Conservation (phyloP, 73 alveolate species). For the Tetrahymena elliotti region DNA sequence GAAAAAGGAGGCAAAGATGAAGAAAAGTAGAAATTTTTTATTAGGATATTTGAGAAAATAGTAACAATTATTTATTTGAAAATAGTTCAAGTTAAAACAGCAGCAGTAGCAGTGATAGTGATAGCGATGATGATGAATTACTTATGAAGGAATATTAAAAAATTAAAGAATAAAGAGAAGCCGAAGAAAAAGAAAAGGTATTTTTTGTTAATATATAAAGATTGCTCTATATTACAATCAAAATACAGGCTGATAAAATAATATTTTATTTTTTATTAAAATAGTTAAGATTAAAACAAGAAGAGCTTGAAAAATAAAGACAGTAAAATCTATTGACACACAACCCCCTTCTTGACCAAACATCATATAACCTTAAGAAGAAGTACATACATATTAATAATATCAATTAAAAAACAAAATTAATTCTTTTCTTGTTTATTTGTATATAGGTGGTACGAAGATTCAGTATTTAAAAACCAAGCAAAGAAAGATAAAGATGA, state of each 20-base stretch:
- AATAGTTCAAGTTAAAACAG: neutral
- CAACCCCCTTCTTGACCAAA: constrained; percentile 73
- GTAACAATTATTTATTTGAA: constrained; percentile 3
- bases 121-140: constrained; percentile 62
- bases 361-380: constrained; percentile 80
- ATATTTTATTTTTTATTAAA: neutral
- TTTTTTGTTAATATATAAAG: neutral
- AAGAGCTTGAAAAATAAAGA: constrained; percentile 63
- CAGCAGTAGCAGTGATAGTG: constrained; percentile 16
- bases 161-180: constrained; percentile 80
- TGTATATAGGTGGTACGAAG: constrained; percentile 88
- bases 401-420: too few relatives aligned
- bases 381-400: constrained; percentile 27
- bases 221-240: neutral
- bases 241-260: neutral
- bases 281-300: constrained; percentile 48
- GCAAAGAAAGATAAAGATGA: constrained; percentile 75
- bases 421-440: too few relatives aligned
- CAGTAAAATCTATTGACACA: constrained; percentile 71
- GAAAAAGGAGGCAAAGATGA: neutral
- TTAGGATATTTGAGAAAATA: neutral
- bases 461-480: constrained; percentile 89
- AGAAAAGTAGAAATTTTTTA: neutral
- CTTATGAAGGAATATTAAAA: constrained; percentile 85
- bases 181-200: constrained; percentile 66